Conservation (phyloP, 768 basidiomycete genomes). For the Ramaria rubella region DNA sequence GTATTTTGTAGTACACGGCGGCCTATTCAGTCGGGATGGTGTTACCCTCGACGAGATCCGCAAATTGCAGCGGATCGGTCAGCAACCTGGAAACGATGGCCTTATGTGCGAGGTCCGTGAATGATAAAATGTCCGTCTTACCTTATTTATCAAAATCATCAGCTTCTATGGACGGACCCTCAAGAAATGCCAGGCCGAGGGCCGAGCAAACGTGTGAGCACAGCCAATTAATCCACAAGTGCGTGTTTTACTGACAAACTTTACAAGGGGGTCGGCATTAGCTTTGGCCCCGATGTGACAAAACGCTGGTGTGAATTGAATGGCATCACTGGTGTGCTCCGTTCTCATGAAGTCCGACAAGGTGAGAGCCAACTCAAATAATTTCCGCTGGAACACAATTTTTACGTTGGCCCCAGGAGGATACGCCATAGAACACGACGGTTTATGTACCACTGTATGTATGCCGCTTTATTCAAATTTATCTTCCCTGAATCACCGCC, state of each 20-base stretch:
- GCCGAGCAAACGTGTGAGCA: constrained; percentile 85
- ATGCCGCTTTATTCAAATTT: background rate
- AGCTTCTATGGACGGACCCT: constrained; percentile 96
- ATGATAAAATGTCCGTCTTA: background rate
- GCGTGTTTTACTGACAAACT: too few species aligned
- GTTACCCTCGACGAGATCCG: constrained; percentile 93
- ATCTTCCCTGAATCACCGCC: background rate
- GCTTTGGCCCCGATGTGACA: constrained; percentile 94
- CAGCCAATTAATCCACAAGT: background rate
- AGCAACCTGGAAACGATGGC: constrained; percentile 91
- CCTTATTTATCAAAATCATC: constrained; percentile 2
- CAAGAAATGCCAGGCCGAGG: constrained; percentile 85
- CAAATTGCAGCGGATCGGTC: constrained; percentile 78
- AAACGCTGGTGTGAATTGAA: constrained; percentile 84
- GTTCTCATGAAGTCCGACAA: constrained; percentile 96
- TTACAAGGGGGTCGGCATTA: constrained; percentile 90
- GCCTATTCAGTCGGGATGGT: constrained; percentile 89
- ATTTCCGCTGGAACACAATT: background rate
- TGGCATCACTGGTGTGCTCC: constrained; percentile 79
- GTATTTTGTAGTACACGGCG: constrained; percentile 94
- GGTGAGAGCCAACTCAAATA: constrained; percentile 34
- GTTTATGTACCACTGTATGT: constrained; percentile 82
- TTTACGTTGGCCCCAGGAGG: constrained; percentile 48
- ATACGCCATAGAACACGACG: constrained; percentile 91
- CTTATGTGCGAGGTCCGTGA: constrained; percentile 72